Conservation (phyloP, 345 rosid genomes). For the Boechera stricta region DNA sequence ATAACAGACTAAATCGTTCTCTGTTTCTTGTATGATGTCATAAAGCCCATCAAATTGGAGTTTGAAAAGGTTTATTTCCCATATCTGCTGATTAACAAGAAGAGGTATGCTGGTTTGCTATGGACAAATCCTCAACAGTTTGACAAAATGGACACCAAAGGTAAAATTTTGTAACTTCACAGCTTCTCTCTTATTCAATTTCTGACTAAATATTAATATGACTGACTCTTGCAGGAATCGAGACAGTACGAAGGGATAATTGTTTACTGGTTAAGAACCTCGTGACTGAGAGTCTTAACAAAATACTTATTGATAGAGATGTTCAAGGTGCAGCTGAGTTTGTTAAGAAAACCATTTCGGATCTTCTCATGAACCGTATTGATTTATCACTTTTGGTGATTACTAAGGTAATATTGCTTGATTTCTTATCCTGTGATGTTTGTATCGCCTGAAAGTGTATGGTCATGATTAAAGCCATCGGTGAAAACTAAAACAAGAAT, state of each 20-base stretch:
- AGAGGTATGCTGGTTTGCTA: slow-evolving; percentile 96
- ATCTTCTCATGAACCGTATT: slow-evolving; percentile 98
- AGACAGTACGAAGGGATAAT: slow-evolving; percentile 98
- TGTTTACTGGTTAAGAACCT: slow-evolving; percentile 95
- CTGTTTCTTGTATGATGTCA: slow-evolving; percentile 39
- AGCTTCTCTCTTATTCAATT: slow-evolving; percentile 14
- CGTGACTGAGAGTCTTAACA: slow-evolving; percentile 91
- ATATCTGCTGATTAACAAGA: slow-evolving; percentile 92
- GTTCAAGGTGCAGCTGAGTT: slow-evolving; percentile 84
- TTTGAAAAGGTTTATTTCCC: slow-evolving; percentile 98
- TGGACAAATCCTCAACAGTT: slow-evolving; percentile 86
- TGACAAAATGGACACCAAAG: slow-evolving; percentile 99
- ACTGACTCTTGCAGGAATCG: slow-evolving; percentile 69
- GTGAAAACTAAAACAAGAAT: slow-evolving; percentile 1
- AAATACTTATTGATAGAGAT: slow-evolving; percentile 84
- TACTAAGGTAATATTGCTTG: slow-evolving; percentile 68
- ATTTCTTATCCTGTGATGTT: slow-evolving; percentile 31
- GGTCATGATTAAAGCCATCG: slow-evolving; percentile 26
- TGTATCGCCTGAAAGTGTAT: slow-evolving; percentile 11
- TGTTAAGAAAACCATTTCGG: slow-evolving; percentile 90
- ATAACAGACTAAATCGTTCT: slow-evolving; percentile 18
- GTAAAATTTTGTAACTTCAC: slow-evolving; percentile 48
- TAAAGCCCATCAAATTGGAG: slow-evolving; percentile 96
- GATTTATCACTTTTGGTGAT: slow-evolving; percentile 97
- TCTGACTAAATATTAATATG: slow-evolving; percentile 26